Conservation (phyloP, 345 rosid species). For the Bruguiera sexangula region DNA sequence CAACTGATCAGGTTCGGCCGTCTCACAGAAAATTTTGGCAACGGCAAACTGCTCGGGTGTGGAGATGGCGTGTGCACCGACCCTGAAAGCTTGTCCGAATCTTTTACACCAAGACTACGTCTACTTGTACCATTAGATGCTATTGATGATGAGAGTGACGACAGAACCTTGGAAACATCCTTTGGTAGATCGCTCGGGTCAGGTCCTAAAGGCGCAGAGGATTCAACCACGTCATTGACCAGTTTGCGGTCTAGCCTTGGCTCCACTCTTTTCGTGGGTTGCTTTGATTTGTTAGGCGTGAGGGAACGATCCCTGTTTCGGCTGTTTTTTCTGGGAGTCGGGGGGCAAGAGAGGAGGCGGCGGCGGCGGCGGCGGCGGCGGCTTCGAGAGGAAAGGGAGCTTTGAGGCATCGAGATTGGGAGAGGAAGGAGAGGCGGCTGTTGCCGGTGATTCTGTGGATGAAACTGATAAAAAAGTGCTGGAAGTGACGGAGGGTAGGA, state of each 20-base stretch:
- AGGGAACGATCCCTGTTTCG: constrained; percentile 34
- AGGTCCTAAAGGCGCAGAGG: constrained; percentile 35
- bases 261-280: constrained; percentile 11
- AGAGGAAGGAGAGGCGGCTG: constrained; percentile 75
- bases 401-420: constrained; percentile 34
- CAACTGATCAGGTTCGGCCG: constrained; percentile 23
- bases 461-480: constrained; percentile 4
- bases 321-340: constrained; percentile 17
- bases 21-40: constrained; percentile 27
- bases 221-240: neutral
- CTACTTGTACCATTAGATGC: constrained; percentile 6
- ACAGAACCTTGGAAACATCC: constrained; percentile 23
- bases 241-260: constrained; percentile 1
- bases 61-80: constrained; percentile 22
- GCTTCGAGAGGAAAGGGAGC: constrained; percentile 36
- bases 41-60: constrained; percentile 31
- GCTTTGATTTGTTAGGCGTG: constrained; percentile 36
- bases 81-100: constrained; percentile 34
- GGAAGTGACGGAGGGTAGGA: constrained; percentile 28
- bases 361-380: constrained; percentile 11
- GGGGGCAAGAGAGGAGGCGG: constrained; percentile 24
- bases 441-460: constrained; percentile 4
- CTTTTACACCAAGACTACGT: neutral
- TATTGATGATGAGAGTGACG: neutral
- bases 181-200: constrained; percentile 51